phyloP scores from a whole-genome alignment of 805 yeast species.

The Diddensiella caesifluorescens region DNA sequence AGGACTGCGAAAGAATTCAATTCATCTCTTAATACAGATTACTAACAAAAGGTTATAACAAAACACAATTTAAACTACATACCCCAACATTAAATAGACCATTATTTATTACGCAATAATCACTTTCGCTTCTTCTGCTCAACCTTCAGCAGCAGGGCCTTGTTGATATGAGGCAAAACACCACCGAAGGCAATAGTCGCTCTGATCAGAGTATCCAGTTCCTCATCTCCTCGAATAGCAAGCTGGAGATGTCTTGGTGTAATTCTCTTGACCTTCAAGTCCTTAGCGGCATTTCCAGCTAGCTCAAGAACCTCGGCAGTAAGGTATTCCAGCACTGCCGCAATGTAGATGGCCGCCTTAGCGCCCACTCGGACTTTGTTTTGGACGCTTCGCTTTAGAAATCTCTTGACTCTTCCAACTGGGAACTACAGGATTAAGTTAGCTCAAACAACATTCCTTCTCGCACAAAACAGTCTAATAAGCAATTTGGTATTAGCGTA shows the following conservation, averaged over 20 bases:
- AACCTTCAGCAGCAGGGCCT: slow-evolving; percentile 71
- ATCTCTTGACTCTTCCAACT: slow-evolving; percentile 98
- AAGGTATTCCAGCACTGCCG: slow-evolving; percentile 92
- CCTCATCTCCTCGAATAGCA: slow-evolving; percentile 98
- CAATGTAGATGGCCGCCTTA: slow-evolving; percentile 86
- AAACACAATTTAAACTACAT: no score
- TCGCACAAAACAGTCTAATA: background rate
- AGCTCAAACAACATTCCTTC: background rate
- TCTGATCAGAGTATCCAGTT: slow-evolving; percentile 78
- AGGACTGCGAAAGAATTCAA: no score
- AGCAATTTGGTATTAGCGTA: slow-evolving; percentile 3
- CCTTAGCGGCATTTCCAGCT: slow-evolving; percentile 98
- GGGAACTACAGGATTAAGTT: slow-evolving; percentile 59
- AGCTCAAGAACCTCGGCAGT: slow-evolving; percentile 96
- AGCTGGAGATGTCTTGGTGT: slow-evolving; percentile 96
- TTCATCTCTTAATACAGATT: no score
- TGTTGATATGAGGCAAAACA: slow-evolving; percentile 91
- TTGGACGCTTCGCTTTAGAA: slow-evolving; percentile 84
- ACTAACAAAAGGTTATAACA: no score
- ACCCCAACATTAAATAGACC: no score
- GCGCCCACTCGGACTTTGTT: slow-evolving; percentile 79
- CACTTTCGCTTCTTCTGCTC: slow-evolving; percentile 41
- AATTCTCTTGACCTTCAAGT: slow-evolving; percentile 90
- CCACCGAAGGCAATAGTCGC: slow-evolving; percentile 98
- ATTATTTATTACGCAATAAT: background rate